Conservation (phyloP, 176 grass and related monocot species). For the Calamus simplicifolius region DNA sequence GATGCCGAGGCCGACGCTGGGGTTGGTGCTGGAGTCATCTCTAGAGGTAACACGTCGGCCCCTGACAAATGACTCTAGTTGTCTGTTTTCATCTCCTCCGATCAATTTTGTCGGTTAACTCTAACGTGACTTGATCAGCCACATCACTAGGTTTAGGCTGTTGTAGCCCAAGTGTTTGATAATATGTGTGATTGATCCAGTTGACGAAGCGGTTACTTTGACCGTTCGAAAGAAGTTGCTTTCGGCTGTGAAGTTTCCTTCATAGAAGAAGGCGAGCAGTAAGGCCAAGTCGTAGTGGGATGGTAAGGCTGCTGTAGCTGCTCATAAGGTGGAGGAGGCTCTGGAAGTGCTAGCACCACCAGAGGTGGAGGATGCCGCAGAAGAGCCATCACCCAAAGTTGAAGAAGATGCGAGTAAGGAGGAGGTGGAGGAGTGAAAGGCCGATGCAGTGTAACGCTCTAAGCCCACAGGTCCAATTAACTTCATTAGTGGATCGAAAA, state of each 20-base stretch:
- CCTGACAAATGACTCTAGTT: no score
- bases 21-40: no score
- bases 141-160: background rate
- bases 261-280: background rate
- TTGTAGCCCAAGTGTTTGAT: background rate
- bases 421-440: constrained; percentile 4
- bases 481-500: no score
- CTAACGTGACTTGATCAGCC: no score
- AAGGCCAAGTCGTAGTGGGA: background rate
- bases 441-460: no score
- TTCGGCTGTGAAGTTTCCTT: background rate
- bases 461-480: no score
- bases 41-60: no score
- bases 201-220: background rate
- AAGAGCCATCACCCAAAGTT: background rate
- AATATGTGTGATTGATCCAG: constrained; percentile 6
- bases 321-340: background rate
- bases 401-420: background rate
- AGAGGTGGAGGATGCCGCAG: background rate
- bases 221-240: background rate
- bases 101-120: no score
- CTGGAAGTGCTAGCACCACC: background rate
- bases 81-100: no score
- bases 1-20: no score
- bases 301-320: background rate